Conservation (phyloP, 495 filamentous ascomycete genomes). For the Clohesyomyces aquaticus region DNA sequence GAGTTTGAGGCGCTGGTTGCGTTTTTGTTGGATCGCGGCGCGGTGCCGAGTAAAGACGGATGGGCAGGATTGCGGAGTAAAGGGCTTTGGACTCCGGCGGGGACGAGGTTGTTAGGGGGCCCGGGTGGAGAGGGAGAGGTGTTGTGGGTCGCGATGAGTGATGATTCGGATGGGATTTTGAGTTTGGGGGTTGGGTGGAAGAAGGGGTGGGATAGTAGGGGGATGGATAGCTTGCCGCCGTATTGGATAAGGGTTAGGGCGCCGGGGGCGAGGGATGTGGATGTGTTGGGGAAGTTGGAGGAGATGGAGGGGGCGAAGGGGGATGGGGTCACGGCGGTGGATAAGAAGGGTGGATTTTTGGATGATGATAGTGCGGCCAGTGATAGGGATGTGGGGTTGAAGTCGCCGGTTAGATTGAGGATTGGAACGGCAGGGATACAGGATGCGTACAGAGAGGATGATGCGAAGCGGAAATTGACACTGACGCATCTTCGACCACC, state of each 20-base stretch:
- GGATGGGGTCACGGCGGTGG: conserved; percentile 26
- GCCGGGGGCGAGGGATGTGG: conserved; percentile 9
- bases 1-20: conserved; percentile 63
- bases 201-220: conserved; percentile 59
- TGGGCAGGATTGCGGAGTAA: conserved; percentile 61
- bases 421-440: conserved; percentile 31
- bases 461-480: conserved; percentile 20
- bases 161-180: conserved; percentile 66
- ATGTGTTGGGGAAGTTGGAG: conserved; percentile 18
- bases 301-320: conserved; percentile 3
- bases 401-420: conserved; percentile 18
- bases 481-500: conserved; percentile 29
- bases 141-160: conserved; percentile 59
- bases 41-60: conserved; percentile 61
- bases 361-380: conserved; percentile 28
- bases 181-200: conserved; percentile 61
- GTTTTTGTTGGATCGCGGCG: conserved; percentile 66
- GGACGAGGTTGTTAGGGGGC: conserved; percentile 59
- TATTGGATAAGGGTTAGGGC: conserved; percentile 60
- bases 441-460: conserved; percentile 33
- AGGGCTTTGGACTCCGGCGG: conserved; percentile 66
- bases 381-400: neutral
- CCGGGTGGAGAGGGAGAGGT: conserved; percentile 58
- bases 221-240: conserved; percentile 58
- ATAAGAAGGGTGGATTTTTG: conserved; percentile 24